These are phyloP conservation scores for Mycoemilia scoparia DNA, from an alignment of 192 early-diverging fungal genomes.

Conservation along the genomic window DNA sequence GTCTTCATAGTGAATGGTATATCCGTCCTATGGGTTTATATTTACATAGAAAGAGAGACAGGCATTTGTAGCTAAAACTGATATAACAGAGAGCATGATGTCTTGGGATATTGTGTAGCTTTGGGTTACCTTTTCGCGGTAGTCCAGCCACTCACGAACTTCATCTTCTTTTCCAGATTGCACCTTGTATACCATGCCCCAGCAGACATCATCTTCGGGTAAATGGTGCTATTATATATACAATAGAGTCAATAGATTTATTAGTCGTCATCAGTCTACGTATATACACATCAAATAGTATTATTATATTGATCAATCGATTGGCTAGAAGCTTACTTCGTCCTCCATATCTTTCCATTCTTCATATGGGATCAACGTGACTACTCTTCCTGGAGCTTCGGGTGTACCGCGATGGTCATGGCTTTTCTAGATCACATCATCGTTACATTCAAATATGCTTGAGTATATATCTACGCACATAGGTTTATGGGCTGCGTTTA, in stretches of 20 bases:
- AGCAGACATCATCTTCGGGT: conserved; percentile 35
- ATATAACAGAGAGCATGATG: too few species aligned
- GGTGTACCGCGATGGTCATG: conserved; percentile 77
- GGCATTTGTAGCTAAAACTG: too few species aligned
- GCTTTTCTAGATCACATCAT: conserved; percentile 37
- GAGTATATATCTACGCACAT: conserved; percentile 9
- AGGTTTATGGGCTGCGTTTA: background rate
- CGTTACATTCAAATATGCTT: conserved; percentile 2
- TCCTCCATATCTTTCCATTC: conserved; percentile 41
- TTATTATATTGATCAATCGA: background rate
- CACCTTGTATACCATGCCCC: conserved; percentile 76
- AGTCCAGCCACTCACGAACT: conserved; percentile 59
- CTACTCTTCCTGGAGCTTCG: conserved; percentile 60
- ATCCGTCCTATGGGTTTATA: conserved; percentile 44
- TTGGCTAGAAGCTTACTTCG: conserved; percentile 17
- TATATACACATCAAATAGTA: too few species aligned
- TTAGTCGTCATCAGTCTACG: too few species aligned
- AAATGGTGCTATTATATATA: conserved; percentile 2
- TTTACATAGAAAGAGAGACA: too few species aligned
- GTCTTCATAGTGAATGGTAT: conserved; percentile 40
- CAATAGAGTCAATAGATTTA: background rate
- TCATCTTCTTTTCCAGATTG: conserved; percentile 36
- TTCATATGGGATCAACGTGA: conserved; percentile 57
- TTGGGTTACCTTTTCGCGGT: conserved; percentile 52
- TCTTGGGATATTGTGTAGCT: too few species aligned